Evolutionary conservation across 2,329 filamentous ascomycete genomes (phyloP), one percentile per base, ranked within the genome.

Genomic region (Penicillium sp.): DNA sequence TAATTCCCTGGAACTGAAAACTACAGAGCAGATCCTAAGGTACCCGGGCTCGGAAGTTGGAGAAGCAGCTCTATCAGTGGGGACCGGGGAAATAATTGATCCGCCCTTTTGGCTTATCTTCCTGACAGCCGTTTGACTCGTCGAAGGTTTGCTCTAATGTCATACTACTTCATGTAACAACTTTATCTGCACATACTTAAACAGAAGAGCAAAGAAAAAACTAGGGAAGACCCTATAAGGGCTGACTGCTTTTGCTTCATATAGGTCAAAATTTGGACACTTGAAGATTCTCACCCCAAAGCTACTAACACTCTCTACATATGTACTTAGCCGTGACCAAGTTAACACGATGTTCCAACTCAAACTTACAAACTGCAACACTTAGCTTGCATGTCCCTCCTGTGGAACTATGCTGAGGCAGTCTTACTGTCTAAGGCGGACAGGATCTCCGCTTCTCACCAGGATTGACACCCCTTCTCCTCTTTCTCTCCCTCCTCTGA

Each of bases 21-120:
- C 53, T 31, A 52, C 40, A 27, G 38, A 52, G 27, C 9, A 48
- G 45, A 40, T 25, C 36, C 23, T 41, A 31, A 34, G 39, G 43
- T 21, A 41, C 33, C 53, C 47, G 38, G 44, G 47, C 31, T 41
- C 25, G 29, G 53, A 40, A 51, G 46, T 49, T 49, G 53, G 57
- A 61, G 56, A 53, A 44, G 48, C 51, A 52, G 59, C 38, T 59
- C 52, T 46, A 58, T 60, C 52, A 50, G 48, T 44, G 53, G 55
- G 47, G 59, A 23, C 23, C 53, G 44, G 60, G 57, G 41, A 52
- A 60, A 61, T 53, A 40, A 38, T 61, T 61, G 58, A 57, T 61
- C 60, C 60, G 60, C 23, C 40, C 16, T 55, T 59, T 56, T 57
- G 41, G 52, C 53, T 55, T 55, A 55, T 55, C 53, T 41, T 49